Base-by-base conservation (phyloP, 2,329 filamentous ascomycete genomes). In the Aspergillus sp. region DNA sequence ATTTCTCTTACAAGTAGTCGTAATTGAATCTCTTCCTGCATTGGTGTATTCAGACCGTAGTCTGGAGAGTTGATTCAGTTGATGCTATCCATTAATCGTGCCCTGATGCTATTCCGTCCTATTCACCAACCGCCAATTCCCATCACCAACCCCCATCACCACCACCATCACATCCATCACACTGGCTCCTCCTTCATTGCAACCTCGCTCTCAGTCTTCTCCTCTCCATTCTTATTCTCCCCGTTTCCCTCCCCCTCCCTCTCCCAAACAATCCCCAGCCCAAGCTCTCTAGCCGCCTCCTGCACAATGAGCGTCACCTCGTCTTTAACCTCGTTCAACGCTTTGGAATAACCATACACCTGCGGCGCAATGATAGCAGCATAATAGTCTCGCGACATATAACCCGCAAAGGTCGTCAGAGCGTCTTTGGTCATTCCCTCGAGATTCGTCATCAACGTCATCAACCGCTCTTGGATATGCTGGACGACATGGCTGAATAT, bases 361-460 rank as follows among this genome's bases (percentile, higher is more conserved):
- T 41, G 19, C 8, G 46, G 34, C 12, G 28, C 37, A 27, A 52
- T 36, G n/a, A 51, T 36, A 12, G 35, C 46, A 4, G 12, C 29
- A 33, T 39, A 35, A 27, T 52, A 52, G 19, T 44, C 46, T 27
- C 31, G 40, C n/a, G 37, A 10, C 11, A 37, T 19, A 9, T 12
- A 6, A 28, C 19, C 5, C 34, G 12, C 34, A 10, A 7, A 19
- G 28, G 30, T 12, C 9, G 29, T 29, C 37, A 36, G 12, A 36
- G 4, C 12, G 12, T 36, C 13, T 11, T 36, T 26, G 7, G 26
- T 36, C 34, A 26, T 19, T 10, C 11, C 34, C 34, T 26, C 10
- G 13, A 36, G 34, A 12, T 36, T 19, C n/a, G 27, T 27, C 7
- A 36, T 11, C 10, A 11, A 13, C 10, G 12, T 11, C 10, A 26